Base-by-base conservation (phyloP, 2,329 filamentous ascomycete genomes). In the Aspergillus oerlinghausenensis region DNA sequence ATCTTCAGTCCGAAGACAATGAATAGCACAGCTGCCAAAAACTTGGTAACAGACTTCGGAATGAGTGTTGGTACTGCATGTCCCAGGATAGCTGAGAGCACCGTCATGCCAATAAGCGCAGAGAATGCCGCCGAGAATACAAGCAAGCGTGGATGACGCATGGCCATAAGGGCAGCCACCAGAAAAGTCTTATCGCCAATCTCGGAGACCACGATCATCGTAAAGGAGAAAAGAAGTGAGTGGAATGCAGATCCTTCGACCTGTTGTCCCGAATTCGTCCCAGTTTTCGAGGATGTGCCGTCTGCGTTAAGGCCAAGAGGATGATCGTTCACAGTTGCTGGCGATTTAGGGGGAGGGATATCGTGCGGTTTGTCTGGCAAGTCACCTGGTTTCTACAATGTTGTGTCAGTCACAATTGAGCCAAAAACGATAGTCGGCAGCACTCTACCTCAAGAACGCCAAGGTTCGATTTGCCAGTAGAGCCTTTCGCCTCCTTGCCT, bases 151-250 rank as follows among this genome's bases (percentile, higher is more conserved):
- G 94, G 89, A 68, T 99, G 93, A 72, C 96, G 94, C 94, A 99
- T 99, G 11, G 94, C 94, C 94, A 99, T 99, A 19, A 99, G 84
- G 7, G 92, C 93, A 6, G 94, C 94, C 23, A 99, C 91, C 47
- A 99, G 82, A 79, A 99, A 99, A 0, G 94, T 99, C 79, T 99
- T 99, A 83, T 99, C 94, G 61, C 94, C 94, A 67, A 99, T 86
- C 73, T 99, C 94, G 49, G 93, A 97, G 66, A 97, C 88, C 60
- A 97, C 80, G 67, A 99, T 99, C 94, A 97, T 99, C 56, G 92
- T 93, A 58, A 97, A 86, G 17, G 94, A 96, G 32, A 97, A 86
- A 11, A 96, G 70, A 68, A 94, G 95, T 3, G 94, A 97, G 73
- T 99, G 93, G 67, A 87, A 79, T 10, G 67, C 55, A 19, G 90